Conservation (phyloP, 2,329 filamentous ascomycete species). For the Fusarium tanahbumbuense region DNA sequence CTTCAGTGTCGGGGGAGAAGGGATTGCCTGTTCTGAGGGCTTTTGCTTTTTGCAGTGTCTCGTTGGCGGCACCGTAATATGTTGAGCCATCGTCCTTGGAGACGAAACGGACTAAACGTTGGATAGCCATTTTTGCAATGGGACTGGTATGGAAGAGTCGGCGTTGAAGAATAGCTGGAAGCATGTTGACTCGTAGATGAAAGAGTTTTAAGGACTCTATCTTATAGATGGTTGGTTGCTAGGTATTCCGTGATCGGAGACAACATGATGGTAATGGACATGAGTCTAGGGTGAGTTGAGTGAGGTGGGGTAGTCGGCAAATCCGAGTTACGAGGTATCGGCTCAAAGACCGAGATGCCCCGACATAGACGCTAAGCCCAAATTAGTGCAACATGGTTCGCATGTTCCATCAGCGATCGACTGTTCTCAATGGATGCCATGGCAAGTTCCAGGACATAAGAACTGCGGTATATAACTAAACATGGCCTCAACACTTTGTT, state of each 20-base stretch:
- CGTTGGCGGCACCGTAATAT: not conserved
- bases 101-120: not conserved
- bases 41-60: not conserved
- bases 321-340: not conserved
- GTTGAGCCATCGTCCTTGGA: not conserved
- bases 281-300: not conserved
- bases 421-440: not conserved
- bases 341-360: not conserved
- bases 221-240: not conserved
- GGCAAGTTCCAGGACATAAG: not conserved
- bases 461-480: not conserved
- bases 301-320: not conserved
- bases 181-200: not conserved
- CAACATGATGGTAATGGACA: not conserved
- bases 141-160: not conserved
- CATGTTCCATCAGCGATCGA: not conserved
- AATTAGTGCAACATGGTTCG: not conserved
- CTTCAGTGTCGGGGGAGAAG: not conserved
- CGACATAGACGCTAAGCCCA: not conserved
- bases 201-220: not conserved
- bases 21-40: not conserved
- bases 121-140: fast-evolving
- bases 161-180: not conserved
- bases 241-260: not conserved
- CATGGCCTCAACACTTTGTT: not conserved